Conservation (phyloP, 1,139 yeast genomes). For the Komagataea norvegica region DNA sequence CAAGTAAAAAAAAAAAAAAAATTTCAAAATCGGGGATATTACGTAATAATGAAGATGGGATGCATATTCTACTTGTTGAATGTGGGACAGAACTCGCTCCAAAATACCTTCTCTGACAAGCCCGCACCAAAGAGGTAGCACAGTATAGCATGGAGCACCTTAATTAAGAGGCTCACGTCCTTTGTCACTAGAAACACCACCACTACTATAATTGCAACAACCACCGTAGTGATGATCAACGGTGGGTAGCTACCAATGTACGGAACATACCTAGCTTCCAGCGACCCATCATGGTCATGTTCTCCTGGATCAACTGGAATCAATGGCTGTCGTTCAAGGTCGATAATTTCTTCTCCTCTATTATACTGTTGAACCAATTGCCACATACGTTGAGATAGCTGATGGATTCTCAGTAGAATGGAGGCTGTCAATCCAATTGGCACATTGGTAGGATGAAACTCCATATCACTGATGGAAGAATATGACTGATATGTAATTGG, state of each 20-base stretch:
- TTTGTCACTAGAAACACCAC: slow-evolving; percentile 14
- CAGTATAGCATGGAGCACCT: slow-evolving; percentile 14
- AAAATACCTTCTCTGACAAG: slow-evolving; percentile 11
- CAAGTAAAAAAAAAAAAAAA: slow-evolving; percentile 6
- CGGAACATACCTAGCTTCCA: slow-evolving; percentile 4
- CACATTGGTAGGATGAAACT: no score
- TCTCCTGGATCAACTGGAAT: slow-evolving; percentile 2
- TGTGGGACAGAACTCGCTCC: slow-evolving; percentile 17
- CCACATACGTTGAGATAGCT: no score
- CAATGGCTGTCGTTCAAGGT: slow-evolving; percentile 22
- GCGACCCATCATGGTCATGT: background rate
- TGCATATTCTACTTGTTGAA: background rate
- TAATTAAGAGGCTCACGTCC: slow-evolving; percentile 15
- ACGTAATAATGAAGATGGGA: no score
- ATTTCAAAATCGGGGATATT: background rate
- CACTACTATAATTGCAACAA: slow-evolving; percentile 3
- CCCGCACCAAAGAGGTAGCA: slow-evolving; percentile 20
- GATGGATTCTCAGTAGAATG: background rate
- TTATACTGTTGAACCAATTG: no score
- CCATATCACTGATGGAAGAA: slow-evolving; percentile 2
- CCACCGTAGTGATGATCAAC: no score
- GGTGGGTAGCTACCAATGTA: slow-evolving; percentile 4
- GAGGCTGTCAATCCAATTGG: background rate
- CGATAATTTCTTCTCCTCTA: slow-evolving; percentile 4
- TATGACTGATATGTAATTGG: slow-evolving; percentile 6